Base-by-base conservation (phyloP, 1,139 yeast species). In the Diutina sp. region DNA sequence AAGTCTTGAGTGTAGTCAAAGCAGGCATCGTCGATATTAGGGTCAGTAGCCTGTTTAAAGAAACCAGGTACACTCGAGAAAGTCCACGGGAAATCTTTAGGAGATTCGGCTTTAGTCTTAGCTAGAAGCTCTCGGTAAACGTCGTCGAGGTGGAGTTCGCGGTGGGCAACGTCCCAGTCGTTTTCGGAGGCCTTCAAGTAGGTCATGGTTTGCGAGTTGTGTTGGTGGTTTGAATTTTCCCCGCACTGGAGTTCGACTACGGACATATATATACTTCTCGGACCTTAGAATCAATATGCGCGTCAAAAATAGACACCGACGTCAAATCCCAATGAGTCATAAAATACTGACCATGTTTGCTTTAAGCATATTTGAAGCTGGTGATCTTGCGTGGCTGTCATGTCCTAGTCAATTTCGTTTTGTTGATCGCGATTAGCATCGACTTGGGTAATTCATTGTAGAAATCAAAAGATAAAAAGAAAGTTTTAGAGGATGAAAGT, bases 1-100 rank as follows among this genome's bases (percentile, higher is more conserved):
- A 84, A 79, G 60, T 82, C 73, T 53, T 74, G 71, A 28, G 61
- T 62, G 58, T 80, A 77, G 62, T 80, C 73, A 64, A 82, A 83
- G 28, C 61, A 61, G 63, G 70, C 63, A 56, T 80, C 85, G 61
- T 81, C 78, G 14, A 61, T 57, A 29, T 54, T 57, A 4, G 59
- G 46, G 45, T 60, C 63, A 8, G 46, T 44, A 2, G 59, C 47
- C 51, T 61, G 63, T 32, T 46, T 54, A 48, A 61, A 61, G 44
- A 60, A 60, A 1, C 63, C 63, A 1, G 59, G 62, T 4, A 61
- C 63, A 18, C 57, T 55, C 50, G 60, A 61, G 32, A 61, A 61
- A 11, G 29, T 44, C 62, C 62, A 61, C 4, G 68, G 67, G 14
- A 32, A 50, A 5, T 14, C 44, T 6, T 9, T 12, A 6, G 53